phyloP scores from a whole-genome alignment of 192 early-diverging fungal genomes.

The Pilobolus umbonatus region DNA sequence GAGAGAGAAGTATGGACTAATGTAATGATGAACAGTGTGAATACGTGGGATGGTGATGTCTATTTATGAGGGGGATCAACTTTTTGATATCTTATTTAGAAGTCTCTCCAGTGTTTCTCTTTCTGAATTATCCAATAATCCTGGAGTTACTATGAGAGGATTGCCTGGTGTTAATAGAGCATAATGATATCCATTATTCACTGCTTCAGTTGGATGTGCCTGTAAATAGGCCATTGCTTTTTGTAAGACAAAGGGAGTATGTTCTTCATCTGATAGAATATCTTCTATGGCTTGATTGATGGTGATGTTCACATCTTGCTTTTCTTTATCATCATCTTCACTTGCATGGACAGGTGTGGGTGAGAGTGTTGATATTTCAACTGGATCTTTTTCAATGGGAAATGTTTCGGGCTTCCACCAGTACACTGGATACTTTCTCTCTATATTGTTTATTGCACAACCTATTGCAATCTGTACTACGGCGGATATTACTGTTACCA shows the following conservation, averaged over 20 bases:
- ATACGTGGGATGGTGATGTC: no score
- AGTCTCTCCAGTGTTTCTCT: neutral
- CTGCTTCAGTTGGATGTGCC: neutral
- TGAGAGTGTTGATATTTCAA: neutral
- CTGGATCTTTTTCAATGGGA: neutral
- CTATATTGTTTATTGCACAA: conserved; percentile 47
- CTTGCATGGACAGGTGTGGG: no score
- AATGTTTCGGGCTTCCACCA: conserved; percentile 45
- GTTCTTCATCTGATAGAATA: neutral
- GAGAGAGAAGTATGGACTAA: no score
- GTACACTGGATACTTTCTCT: conserved; percentile 45
- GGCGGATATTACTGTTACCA: conserved; percentile 38
- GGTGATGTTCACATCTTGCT: neutral
- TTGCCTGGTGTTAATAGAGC: conserved; percentile 1
- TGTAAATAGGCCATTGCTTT: neutral
- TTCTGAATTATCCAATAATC: neutral
- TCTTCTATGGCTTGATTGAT: neutral
- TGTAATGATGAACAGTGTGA: no score
- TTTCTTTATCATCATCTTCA: neutral
- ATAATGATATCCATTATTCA: neutral
- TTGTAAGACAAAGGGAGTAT: neutral
- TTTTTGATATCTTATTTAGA: neutral
- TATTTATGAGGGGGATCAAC: neutral
- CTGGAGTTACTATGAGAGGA: neutral
- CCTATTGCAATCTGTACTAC: conserved; percentile 42